Percentiles rank a stretch among this genome's conserved stretches.
These are phyloP conservation scores for Haematococcus sp. DNA, from an alignment of 139 green algal species.

Conservation along the genomic window DNA sequence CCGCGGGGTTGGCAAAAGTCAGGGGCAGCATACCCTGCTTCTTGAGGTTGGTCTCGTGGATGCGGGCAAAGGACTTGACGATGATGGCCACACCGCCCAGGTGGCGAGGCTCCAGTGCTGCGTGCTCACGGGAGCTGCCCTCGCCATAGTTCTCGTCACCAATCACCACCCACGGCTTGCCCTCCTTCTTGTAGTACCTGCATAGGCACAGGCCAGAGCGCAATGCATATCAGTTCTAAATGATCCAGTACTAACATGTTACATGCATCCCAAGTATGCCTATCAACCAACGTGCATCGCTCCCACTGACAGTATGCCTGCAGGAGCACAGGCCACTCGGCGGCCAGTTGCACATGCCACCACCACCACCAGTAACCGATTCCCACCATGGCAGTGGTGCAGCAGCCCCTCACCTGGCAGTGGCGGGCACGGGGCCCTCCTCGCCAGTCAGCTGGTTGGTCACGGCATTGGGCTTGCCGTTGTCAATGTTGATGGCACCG, in stretches of 20 bases:
- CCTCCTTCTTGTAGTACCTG: slow-evolving; percentile 81
- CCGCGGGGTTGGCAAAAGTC: slow-evolving; percentile 83
- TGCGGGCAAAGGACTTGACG: slow-evolving; percentile 94
- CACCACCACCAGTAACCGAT: background rate
- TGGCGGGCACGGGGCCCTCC: slow-evolving; percentile 58
- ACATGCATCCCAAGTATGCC: too few relatives aligned
- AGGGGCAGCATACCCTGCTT: slow-evolving; percentile 92
- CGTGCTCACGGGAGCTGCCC: slow-evolving; percentile 88
- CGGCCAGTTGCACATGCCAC: background rate
- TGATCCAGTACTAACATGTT: background rate
- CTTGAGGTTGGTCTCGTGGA: slow-evolving; percentile 98
- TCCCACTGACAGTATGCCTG: background rate
- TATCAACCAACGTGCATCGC: too few relatives aligned
- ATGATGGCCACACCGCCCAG: slow-evolving; percentile 87
- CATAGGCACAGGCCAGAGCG: slow-evolving; percentile 36
- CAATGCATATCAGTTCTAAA: background rate
- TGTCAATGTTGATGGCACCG: slow-evolving; percentile 88
- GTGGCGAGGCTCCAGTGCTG: slow-evolving; percentile 92
- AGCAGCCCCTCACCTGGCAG: slow-evolving; percentile 39
- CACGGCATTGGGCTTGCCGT: slow-evolving; percentile 69
- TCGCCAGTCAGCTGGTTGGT: slow-evolving; percentile 49
- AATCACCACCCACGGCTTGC: slow-evolving; percentile 82
- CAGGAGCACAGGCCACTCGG: background rate
- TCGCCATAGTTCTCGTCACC: slow-evolving; percentile 95
- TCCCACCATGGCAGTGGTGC: too few relatives aligned